phyloP scores from a whole-genome alignment of 345 rosid genomes.

The Lenwebbia sp. region DNA sequence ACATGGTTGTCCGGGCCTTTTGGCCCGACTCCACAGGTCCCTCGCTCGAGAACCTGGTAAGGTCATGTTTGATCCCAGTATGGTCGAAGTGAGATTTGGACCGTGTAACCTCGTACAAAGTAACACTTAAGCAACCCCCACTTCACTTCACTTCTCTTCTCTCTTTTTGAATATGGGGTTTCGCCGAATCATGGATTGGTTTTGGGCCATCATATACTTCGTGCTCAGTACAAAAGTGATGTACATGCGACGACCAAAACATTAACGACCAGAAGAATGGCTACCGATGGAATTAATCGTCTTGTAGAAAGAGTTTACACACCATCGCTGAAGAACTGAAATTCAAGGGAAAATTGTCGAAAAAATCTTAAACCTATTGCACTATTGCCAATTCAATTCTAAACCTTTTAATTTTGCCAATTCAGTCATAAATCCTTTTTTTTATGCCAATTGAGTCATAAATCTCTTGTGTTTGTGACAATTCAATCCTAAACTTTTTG shows the following conservation, averaged over 20 bases:
- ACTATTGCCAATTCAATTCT: too few relatives aligned
- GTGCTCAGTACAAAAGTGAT: neutral
- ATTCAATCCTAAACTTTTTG: too few relatives aligned
- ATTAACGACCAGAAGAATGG: neutral
- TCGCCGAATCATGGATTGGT: neutral
- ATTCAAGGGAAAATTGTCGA: neutral
- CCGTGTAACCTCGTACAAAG: neutral
- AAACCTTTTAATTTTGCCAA: too few relatives aligned
- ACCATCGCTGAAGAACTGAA: neutral
- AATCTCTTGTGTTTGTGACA: too few relatives aligned
- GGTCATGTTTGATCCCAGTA: neutral
- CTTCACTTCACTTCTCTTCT: neutral
- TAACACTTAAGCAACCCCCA: neutral
- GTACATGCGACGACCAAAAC: neutral
- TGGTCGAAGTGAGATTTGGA: neutral
- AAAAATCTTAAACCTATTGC: too few relatives aligned
- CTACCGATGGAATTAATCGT: neutral
- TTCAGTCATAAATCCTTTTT: too few relatives aligned
- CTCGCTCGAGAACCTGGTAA: neutral
- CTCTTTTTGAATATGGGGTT: neutral
- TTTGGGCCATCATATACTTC: neutral
- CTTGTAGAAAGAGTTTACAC: neutral
- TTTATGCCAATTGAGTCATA: too few relatives aligned
- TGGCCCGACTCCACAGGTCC: neutral
- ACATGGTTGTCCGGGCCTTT: neutral